phyloP scores from a whole-genome alignment of 305 asterid genomes.

The Plantago lanceolata region DNA sequence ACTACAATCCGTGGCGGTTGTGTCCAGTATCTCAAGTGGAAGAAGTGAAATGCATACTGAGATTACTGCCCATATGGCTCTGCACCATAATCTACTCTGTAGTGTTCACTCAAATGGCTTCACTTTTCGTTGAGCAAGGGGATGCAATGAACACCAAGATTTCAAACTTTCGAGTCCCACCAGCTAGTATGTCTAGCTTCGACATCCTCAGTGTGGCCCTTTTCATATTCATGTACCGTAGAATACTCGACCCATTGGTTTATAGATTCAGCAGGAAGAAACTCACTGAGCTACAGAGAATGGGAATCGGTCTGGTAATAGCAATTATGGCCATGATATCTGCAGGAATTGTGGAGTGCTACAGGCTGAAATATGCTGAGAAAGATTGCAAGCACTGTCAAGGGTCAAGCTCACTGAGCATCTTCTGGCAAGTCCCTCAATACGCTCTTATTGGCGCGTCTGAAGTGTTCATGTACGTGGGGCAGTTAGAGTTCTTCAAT shows the following conservation, averaged over 20 bases:
- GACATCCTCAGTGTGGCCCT: slow-evolving; percentile 52
- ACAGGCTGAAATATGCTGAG: slow-evolving; percentile 42
- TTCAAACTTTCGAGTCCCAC: slow-evolving; percentile 47
- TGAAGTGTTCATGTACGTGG: slow-evolving; percentile 54
- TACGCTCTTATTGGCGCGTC: slow-evolving; percentile 54
- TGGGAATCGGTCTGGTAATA: slow-evolving; percentile 64
- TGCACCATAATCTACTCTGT: slow-evolving; percentile 58
- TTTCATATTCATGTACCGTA: slow-evolving; percentile 53
- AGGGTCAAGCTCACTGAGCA: slow-evolving; percentile 52
- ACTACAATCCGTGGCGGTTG: slow-evolving; percentile 39
- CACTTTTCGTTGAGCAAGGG: slow-evolving; percentile 56
- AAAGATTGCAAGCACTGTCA: slow-evolving; percentile 48
- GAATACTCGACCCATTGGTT: slow-evolving; percentile 41
- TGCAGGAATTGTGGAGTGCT: slow-evolving; percentile 50
- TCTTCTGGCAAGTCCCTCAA: slow-evolving; percentile 57
- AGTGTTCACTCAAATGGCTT: slow-evolving; percentile 62
- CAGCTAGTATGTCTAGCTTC: slow-evolving; percentile 59
- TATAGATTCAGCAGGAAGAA: slow-evolving; percentile 30
- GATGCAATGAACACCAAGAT: slow-evolving; percentile 46
- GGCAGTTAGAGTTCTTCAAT: slow-evolving; percentile 52
- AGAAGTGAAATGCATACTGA: slow-evolving; percentile 47
- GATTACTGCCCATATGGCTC: slow-evolving; percentile 54
- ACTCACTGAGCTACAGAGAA: slow-evolving; percentile 58
- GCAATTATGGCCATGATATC: slow-evolving; percentile 55
- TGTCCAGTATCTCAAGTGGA: slow-evolving; percentile 58